Percentiles rank a stretch among this genome's conserved stretches.
Evolutionary conservation across 2,329 filamentous ascomycete species (phyloP).

Genomic region (Lachnellula subtilissima): DNA sequence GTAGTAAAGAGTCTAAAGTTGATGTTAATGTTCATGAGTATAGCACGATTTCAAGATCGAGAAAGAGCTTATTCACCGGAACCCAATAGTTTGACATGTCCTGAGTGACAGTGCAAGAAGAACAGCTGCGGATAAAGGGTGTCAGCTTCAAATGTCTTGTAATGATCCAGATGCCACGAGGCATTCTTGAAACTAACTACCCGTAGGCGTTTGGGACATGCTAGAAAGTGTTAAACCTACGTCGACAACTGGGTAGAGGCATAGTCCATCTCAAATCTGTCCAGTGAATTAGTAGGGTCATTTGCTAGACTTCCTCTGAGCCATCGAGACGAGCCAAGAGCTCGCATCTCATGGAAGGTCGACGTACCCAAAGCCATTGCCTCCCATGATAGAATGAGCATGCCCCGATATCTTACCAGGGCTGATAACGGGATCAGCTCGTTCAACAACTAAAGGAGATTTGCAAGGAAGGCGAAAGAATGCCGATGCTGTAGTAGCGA

Average conservation of each 20-base stretch:
- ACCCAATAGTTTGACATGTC: conserved; percentile 66
- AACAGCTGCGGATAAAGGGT: conserved; percentile 37
- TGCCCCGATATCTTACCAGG: conserved; percentile 51
- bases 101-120: conserved; percentile 55
- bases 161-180: too few relatives aligned
- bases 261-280: conserved; percentile 43
- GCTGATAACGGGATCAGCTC: conserved; percentile 55
- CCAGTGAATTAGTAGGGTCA: too few relatives aligned
- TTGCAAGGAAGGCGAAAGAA: conserved; percentile 43
- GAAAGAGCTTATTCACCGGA: conserved; percentile 46
- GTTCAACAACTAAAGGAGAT: conserved; percentile 39
- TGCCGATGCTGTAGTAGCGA: conserved; percentile 28
- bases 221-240: too few relatives aligned
- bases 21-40: not conserved
- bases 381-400: conserved; percentile 58
- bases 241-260: conserved; percentile 46
- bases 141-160: too few relatives aligned
- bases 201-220: too few relatives aligned
- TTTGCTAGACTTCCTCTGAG: too few relatives aligned
- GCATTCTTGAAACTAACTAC: too few relatives aligned
- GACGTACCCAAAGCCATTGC: conserved; percentile 50
- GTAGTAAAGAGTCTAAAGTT: conserved; percentile 42
- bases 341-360: too few relatives aligned
- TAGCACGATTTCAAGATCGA: not conserved
- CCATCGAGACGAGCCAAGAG: too few relatives aligned